Evolutionary conservation across 768 basidiomycete genomes (phyloP), one percentile per base, ranked within the genome.

Genomic region (Psilocybe sp.): DNA sequence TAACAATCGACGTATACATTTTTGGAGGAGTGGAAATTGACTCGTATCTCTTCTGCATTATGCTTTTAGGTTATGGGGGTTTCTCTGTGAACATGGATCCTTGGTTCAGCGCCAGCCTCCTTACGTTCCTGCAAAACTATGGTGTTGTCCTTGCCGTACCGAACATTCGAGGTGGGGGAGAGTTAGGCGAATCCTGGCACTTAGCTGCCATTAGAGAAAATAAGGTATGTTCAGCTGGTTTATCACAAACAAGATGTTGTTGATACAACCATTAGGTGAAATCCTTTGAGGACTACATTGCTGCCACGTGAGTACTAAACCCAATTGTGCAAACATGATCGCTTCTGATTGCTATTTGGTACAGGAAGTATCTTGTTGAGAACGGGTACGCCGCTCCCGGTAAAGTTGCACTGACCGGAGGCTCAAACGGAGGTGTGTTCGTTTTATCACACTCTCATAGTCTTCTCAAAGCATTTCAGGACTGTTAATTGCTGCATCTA

Each of bases 111-210:
- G 69, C 87, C 6, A 68, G 80, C 4, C 78, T 87, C 46, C 74
- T 93, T 37, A 90, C 87, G 0, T 87, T 88, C 66, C 68, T 89
- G 50, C 79, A 87, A 65, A 74, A 72, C 36, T 92, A 88, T 58
- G 79, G 85, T 8, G 84, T 79, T 6, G 67, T 90, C 28, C 73
- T 83, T 28, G 89, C 86, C 12, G 69, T 76, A 15, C 71, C 72
- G 1, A 81, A 74, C 54, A 81, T 85, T 52, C 73, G 86, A 46
- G 85, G 85, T 9, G 90, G 90, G 3, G 77, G 78, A 1, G 87
- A 90, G 61, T 92, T 90, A 54, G 90, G 91, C 12, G 86, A 92
- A 58, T 78, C 82, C n/a, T 93, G 91, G 91, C 89, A 92, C 63
- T 60, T 76, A 37, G 87, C 77, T 18, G 91, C 87, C 2, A 83